Percentiles rank a stretch among this genome's conserved stretches.
phyloP scores from a whole-genome alignment of 2,329 filamentous ascomycete genomes.

The Macroventuria anomochaeta region DNA sequence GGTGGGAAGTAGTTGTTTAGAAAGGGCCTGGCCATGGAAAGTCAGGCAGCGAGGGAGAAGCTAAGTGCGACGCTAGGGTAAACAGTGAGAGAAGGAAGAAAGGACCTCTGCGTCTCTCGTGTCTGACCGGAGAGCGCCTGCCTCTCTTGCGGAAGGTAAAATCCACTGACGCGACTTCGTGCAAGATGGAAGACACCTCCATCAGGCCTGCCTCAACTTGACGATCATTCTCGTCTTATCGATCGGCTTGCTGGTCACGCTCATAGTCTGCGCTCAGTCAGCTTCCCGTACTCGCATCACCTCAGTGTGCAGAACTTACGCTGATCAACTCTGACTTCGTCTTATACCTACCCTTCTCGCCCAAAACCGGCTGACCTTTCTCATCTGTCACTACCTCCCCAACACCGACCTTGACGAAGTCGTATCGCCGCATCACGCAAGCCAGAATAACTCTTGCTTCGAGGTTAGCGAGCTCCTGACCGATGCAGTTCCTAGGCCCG shows the following conservation, averaged over 20 bases:
- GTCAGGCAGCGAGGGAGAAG: too few species aligned
- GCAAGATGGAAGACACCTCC: too few species aligned
- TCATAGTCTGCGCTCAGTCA: slow-evolving; percentile 33
- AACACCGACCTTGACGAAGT: slow-evolving; percentile 45
- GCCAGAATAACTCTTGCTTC: slow-evolving; percentile 61
- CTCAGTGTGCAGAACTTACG: slow-evolving; percentile 32
- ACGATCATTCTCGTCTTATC: slow-evolving; percentile 42
- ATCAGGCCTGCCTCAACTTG: slow-evolving; percentile 8
- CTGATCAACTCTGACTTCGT: slow-evolving; percentile 42
- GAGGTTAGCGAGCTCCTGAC: slow-evolving; percentile 62
- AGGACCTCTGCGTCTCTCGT: too few species aligned
- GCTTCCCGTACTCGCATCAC: background rate
- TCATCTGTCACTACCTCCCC: slow-evolving; percentile 38
- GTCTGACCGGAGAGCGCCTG: too few species aligned
- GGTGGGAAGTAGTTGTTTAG: too few species aligned
- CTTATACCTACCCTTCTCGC: slow-evolving; percentile 38
- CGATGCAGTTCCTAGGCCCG: slow-evolving; percentile 64
- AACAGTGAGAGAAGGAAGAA: too few species aligned
- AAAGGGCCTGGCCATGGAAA: too few species aligned
- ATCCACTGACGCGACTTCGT: too few species aligned
- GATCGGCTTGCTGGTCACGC: slow-evolving; percentile 42
- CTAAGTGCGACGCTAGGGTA: too few species aligned
- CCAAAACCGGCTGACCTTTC: slow-evolving; percentile 33
- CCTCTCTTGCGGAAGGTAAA: too few species aligned
- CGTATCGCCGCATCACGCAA: slow-evolving; percentile 40